These are phyloP conservation scores for Zasmidium cellare DNA, from an alignment of 2,329 filamentous ascomycete genomes.

Conservation along the genomic window DNA sequence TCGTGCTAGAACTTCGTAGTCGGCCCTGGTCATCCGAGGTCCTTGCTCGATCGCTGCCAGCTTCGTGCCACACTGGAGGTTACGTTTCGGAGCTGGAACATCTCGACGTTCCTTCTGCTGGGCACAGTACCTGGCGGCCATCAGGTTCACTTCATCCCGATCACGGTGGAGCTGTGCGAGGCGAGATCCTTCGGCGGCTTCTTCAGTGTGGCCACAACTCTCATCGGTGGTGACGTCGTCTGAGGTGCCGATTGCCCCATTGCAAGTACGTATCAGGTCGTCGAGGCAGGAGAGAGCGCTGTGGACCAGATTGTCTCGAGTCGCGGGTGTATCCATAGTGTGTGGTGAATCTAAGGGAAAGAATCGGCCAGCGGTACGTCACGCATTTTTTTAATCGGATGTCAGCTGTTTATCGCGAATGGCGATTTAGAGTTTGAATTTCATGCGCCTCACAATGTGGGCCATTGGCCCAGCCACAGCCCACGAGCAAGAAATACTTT, in stretches of 20 bases:
- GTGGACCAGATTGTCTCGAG: no score
- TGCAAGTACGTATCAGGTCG: no score
- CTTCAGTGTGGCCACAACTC: background rate
- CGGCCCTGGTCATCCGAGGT: background rate
- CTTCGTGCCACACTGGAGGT: background rate
- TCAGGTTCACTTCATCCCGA: background rate
- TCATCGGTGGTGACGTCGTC: background rate
- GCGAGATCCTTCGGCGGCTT: background rate
- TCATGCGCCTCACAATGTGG: background rate
- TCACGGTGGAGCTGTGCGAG: background rate
- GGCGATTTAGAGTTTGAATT: background rate
- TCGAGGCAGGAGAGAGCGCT: no score
- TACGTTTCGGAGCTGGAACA: background rate
- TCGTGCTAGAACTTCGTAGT: slow-evolving; percentile 2
- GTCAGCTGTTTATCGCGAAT: background rate
- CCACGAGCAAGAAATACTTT: background rate
- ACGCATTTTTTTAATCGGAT: no score
- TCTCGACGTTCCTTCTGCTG: background rate
- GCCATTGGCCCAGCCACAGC: background rate
- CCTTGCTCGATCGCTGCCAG: slow-evolving; percentile 6
- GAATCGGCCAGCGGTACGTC: no score
- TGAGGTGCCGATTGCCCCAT: no score
- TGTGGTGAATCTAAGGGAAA: no score
- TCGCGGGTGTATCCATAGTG: no score
- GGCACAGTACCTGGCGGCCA: background rate